These are phyloP conservation scores for Verbascum thapsus DNA, from an alignment of 257 asterid genomes.

Conservation along the genomic window DNA sequence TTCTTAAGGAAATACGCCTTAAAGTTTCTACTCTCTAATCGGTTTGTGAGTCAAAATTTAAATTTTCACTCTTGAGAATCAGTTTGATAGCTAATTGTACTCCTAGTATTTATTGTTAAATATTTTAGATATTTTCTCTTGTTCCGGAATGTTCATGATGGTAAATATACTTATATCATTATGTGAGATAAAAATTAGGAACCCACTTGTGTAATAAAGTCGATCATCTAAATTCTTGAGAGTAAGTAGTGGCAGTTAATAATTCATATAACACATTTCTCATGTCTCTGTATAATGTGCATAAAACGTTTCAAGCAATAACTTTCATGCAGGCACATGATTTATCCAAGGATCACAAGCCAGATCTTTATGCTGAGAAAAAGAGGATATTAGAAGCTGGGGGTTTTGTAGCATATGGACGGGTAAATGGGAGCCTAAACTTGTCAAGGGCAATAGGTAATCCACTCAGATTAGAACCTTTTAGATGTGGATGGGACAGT, in stretches of 20 bases:
- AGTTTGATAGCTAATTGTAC: background rate
- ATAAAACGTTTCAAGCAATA: background rate
- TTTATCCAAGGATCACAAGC: conserved; percentile 92
- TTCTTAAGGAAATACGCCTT: too few species aligned
- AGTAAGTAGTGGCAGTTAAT: conserved; percentile 14
- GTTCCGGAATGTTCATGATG: too few species aligned
- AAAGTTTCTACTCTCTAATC: background rate
- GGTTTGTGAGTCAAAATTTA: background rate
- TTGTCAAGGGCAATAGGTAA: conserved; percentile 93
- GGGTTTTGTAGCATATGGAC: conserved; percentile 87
- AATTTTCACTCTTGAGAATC: background rate
- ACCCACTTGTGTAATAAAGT: too few species aligned
- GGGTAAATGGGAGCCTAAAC: conserved; percentile 95
- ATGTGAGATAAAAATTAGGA: too few species aligned
- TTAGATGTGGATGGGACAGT: conserved; percentile 23
- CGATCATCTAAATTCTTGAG: conserved; percentile 21
- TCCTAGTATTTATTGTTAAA: background rate
- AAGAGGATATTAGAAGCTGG: conserved; percentile 90
- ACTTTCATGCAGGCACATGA: conserved; percentile 62
- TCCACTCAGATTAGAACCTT: conserved; percentile 25
- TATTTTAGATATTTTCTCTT: conserved; percentile 11
- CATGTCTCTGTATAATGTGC: conserved; percentile 8
- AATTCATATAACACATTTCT: conserved; percentile 12
- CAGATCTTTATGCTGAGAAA: conserved; percentile 70
- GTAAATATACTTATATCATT: too few species aligned